phyloP scores from a whole-genome alignment of 305 asterid species.

The Andrographis paniculata region DNA sequence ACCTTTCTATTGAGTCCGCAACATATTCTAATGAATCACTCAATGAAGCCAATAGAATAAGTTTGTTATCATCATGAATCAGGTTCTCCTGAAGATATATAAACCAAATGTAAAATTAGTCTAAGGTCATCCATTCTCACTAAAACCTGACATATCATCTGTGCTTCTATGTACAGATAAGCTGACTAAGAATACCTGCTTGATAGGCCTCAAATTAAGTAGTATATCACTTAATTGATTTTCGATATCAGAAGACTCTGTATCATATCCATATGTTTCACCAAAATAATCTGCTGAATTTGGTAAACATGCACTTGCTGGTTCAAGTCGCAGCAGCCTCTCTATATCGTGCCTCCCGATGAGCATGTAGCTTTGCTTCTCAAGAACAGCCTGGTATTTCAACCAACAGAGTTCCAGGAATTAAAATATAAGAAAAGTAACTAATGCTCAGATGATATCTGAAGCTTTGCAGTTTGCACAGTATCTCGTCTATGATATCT shows the following conservation, averaged over 20 bases:
- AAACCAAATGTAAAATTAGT: slow-evolving; percentile 19
- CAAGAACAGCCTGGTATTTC: slow-evolving; percentile 93
- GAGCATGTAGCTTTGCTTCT: slow-evolving; percentile 99
- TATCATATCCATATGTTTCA: slow-evolving; percentile 44
- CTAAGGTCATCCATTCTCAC: no score
- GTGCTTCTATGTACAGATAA: slow-evolving; percentile 8
- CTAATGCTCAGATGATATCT: not conserved
- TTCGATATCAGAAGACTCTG: slow-evolving; percentile 57
- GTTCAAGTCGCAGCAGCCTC: slow-evolving; percentile 82
- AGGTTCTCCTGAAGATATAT: slow-evolving; percentile 71
- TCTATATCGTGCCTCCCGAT: slow-evolving; percentile 97
- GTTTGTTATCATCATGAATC: slow-evolving; percentile 93
- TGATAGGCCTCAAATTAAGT: slow-evolving; percentile 82
- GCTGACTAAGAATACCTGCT: slow-evolving; percentile 50
- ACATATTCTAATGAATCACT: slow-evolving; percentile 97
- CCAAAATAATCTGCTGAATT: slow-evolving; percentile 43
- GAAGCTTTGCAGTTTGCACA: no score
- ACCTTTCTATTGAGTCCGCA: slow-evolving; percentile 97
- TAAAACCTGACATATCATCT: no score
- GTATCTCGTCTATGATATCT: no score
- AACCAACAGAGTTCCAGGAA: slow-evolving; percentile 17
- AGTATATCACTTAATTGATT: slow-evolving; percentile 64
- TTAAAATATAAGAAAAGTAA: slow-evolving; percentile 12
- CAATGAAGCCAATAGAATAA: slow-evolving; percentile 87
- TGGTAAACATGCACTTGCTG: slow-evolving; percentile 76